Evolutionary conservation across 495 filamentous ascomycete species (phyloP).

Genomic region (Cenococcum geophilum): DNA sequence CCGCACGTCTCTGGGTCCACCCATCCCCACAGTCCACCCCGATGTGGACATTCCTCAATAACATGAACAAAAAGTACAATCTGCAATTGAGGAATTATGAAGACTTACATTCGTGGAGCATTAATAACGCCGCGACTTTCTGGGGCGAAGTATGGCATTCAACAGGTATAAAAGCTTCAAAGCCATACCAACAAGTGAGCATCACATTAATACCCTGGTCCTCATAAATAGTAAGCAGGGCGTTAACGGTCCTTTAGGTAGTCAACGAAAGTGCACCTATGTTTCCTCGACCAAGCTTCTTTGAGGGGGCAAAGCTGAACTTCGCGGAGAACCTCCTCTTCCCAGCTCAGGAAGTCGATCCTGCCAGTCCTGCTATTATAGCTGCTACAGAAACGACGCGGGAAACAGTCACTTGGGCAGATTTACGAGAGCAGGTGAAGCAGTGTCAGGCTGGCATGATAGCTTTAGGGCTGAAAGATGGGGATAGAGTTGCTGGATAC

Average conservation of each 20-base stretch:
- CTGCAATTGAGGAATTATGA: constrained; percentile 58
- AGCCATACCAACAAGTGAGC: constrained; percentile 53
- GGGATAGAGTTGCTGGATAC: constrained; percentile 76
- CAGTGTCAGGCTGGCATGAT: constrained; percentile 64
- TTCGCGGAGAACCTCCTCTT: constrained; percentile 91
- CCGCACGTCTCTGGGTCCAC: constrained; percentile 48
- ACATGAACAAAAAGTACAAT: constrained; percentile 60
- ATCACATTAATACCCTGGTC: constrained; percentile 17
- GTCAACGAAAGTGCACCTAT: constrained; percentile 59
- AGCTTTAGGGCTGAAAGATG: constrained; percentile 54
- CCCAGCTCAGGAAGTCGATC: constrained; percentile 54
- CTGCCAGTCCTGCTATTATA: constrained; percentile 58
- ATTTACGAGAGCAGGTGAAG: constrained; percentile 71
- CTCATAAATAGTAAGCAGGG: constrained; percentile 4
- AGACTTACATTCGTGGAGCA: constrained; percentile 75
- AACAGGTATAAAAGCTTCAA: constrained; percentile 64
- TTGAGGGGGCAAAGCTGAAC: constrained; percentile 69
- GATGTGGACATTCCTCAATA: constrained; percentile 46
- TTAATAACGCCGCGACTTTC: constrained; percentile 65
- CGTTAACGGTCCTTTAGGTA: constrained; percentile 47
- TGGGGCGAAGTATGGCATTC: constrained; percentile 87
- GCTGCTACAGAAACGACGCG: constrained; percentile 65
- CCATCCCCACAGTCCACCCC: constrained; percentile 34
- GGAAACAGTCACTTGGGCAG: constrained; percentile 68
- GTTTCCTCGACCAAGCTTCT: constrained; percentile 84